Conservation (phyloP, 331 rosid genomes). For the Cydonia oblonga region DNA sequence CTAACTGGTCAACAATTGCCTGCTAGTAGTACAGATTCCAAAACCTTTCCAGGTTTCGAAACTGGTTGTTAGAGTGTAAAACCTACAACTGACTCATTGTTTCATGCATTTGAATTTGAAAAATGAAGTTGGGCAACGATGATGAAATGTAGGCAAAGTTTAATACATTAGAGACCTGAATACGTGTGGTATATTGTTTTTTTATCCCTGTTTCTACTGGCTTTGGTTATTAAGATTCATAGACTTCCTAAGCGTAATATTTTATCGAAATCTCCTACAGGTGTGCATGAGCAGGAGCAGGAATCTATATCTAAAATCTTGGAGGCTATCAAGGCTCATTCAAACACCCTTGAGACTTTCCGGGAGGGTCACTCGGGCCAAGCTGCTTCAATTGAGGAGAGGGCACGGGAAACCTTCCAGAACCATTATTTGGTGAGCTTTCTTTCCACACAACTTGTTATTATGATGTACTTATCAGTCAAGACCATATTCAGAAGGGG, state of each 20-base stretch:
- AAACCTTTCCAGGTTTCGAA: background rate
- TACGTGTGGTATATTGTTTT: background rate
- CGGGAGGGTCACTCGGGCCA: constrained; percentile 53
- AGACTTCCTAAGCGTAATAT: background rate
- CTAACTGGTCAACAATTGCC: too few relatives aligned
- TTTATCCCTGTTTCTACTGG: background rate
- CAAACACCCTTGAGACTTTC: constrained; percentile 40
- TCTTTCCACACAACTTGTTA: background rate
- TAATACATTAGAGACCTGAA: background rate
- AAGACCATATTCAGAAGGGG: background rate
- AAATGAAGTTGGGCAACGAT: background rate
- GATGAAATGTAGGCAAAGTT: background rate
- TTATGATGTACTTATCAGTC: background rate
- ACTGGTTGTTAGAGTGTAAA: background rate
- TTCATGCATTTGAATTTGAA: background rate
- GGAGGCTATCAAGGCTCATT: constrained; percentile 34
- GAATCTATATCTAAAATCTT: constrained; percentile 39
- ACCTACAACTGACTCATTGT: background rate
- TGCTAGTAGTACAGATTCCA: too few relatives aligned
- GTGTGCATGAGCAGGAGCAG: constrained; percentile 32
- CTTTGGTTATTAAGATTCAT: background rate
- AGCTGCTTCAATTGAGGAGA: constrained; percentile 44
- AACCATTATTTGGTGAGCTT: constrained; percentile 45
- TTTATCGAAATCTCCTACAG: constrained; percentile 21
- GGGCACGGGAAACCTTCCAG: constrained; percentile 45